phyloP scores from a whole-genome alignment of 257 asterid genomes.

The Rehmannia glutinosa region DNA sequence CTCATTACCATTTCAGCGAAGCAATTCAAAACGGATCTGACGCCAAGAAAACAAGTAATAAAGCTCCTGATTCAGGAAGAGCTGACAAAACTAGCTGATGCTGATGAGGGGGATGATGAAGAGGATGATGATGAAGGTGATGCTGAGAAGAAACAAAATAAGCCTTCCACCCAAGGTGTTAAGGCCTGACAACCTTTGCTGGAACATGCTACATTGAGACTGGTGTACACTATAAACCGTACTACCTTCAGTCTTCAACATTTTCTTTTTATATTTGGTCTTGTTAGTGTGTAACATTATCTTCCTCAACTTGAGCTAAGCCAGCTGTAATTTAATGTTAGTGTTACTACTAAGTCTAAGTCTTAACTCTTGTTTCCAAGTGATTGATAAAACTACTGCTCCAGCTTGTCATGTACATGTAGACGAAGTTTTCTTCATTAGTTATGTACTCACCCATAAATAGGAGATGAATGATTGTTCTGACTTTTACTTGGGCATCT shows the following conservation, averaged over 20 bases:
- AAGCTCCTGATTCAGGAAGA: slow-evolving; percentile 93
- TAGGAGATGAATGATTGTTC: too few relatives aligned
- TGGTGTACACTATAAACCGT: slow-evolving; percentile 13
- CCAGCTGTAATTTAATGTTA: slow-evolving; percentile 13
- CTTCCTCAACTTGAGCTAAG: background rate
- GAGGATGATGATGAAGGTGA: slow-evolving; percentile 46
- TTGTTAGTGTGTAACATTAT: background rate
- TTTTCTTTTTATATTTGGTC: background rate
- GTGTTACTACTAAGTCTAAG: slow-evolving; percentile 5
- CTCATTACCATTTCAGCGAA: slow-evolving; percentile 41
- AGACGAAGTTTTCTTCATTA: too few relatives aligned
- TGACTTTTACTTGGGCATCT: too few relatives aligned
- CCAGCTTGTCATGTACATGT: too few relatives aligned
- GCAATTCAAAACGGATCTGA: slow-evolving; percentile 49
- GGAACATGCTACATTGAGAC: too few relatives aligned
- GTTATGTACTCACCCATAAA: too few relatives aligned
- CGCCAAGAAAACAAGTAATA: slow-evolving; percentile 33
- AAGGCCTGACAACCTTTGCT: slow-evolving; percentile 31
- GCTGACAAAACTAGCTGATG: slow-evolving; percentile 83
- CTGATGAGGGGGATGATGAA: slow-evolving; percentile 59
- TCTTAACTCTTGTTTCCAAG: background rate
- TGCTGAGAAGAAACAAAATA: slow-evolving; percentile 30
- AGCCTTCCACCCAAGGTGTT: slow-evolving; percentile 38
- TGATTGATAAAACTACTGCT: too few relatives aligned
- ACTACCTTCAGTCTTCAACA: slow-evolving; percentile 1